These are phyloP conservation scores for Solanum chaucha DNA, from an alignment of 257 asterid genomes.

Conservation along the genomic window DNA sequence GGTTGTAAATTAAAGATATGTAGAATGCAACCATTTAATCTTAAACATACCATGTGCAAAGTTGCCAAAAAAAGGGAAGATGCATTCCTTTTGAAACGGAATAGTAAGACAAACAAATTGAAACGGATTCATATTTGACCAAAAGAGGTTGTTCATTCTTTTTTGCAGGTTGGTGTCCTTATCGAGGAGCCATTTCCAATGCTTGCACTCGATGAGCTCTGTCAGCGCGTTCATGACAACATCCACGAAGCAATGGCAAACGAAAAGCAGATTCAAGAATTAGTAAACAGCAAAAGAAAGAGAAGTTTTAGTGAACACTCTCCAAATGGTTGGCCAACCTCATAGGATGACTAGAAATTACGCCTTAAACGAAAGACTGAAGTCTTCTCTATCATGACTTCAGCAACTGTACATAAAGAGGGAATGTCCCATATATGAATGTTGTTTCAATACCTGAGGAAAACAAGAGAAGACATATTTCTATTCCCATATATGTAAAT, in stretches of 20 bases:
- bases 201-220: constrained; percentile 91
- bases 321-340: constrained; percentile 59
- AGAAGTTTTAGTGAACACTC: constrained; percentile 18
- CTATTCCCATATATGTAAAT: not conserved
- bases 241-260: constrained; percentile 45
- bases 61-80: not conserved
- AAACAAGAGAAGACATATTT: not conserved
- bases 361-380: not conserved
- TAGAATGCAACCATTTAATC: not conserved
- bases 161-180: constrained; percentile 82
- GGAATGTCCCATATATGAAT: not conserved
- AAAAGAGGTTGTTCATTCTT: not conserved
- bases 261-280: constrained; percentile 45
- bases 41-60: not conserved
- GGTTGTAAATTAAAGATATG: not conserved
- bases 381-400: not conserved
- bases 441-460: not conserved
- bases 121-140: not conserved
- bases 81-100: not conserved
- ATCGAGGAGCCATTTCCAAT: constrained; percentile 95
- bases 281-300: constrained; percentile 30
- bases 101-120: not conserved
- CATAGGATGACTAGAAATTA: not conserved
- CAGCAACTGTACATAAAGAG: not conserved
- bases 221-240: constrained; percentile 40